Percentiles rank a stretch among this genome's conserved stretches.
Conservation (phyloP, 23 red algal genomes). For the Gracilaria domingensis region DNA sequence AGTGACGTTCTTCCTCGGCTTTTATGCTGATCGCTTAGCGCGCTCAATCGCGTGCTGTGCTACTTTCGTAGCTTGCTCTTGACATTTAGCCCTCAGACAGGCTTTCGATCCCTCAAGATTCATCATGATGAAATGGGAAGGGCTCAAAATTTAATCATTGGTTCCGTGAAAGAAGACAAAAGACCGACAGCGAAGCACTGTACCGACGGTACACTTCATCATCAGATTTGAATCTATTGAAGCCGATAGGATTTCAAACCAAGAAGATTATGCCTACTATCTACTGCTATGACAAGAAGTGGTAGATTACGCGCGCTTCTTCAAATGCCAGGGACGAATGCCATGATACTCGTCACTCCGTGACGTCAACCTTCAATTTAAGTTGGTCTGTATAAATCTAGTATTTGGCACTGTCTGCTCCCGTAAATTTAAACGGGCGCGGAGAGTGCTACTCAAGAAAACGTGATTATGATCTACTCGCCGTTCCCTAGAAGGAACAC, state of each 20-base stretch:
- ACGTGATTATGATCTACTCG: no score
- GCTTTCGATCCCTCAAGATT: neutral
- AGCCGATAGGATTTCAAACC: neutral
- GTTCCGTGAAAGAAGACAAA: neutral
- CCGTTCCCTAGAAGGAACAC: no score
- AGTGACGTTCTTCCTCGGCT: no score
- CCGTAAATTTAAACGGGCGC: no score
- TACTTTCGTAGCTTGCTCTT: neutral
- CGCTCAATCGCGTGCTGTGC: no score
- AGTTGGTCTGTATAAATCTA: no score
- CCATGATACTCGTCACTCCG: no score
- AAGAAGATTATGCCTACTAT: neutral
- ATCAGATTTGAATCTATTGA: neutral
- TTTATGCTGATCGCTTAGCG: no score
- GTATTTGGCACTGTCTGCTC: no score
- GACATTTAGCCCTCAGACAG: neutral
- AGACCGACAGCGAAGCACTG: neutral
- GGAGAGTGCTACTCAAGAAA: no score
- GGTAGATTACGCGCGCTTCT: neutral
- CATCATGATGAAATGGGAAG: neutral
- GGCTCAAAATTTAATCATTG: no score
- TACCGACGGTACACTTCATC: constrained; percentile 9
- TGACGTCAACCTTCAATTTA: neutral
- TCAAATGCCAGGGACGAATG: no score
- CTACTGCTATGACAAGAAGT: neutral